phyloP scores from a whole-genome alignment of 2,329 filamentous ascomycete species.

The Delphinella strobiligena region DNA sequence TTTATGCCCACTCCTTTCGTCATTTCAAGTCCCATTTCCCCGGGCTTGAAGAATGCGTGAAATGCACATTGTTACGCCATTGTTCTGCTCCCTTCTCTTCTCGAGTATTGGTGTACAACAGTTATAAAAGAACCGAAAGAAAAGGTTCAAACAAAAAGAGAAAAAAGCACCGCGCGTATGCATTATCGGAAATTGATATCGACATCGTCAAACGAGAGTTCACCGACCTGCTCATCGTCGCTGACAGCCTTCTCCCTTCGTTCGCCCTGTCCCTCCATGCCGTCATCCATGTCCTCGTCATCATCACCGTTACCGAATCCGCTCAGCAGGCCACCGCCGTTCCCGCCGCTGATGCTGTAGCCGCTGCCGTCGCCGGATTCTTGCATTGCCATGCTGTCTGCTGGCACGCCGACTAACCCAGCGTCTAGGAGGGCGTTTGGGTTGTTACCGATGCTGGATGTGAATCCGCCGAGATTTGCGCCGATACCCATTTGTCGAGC shows the following conservation, averaged over 20 bases:
- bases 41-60: too few species aligned
- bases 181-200: constrained; percentile 47
- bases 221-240: constrained; percentile 55
- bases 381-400: constrained; percentile 21
- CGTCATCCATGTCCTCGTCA: constrained; percentile 84
- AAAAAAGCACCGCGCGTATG: constrained; percentile 1
- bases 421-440: constrained; percentile 62
- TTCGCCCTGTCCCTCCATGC: constrained; percentile 51
- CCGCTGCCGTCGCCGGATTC: constrained; percentile 21
- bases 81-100: too few species aligned
- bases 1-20: too few species aligned
- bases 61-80: too few species aligned
- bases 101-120: too few species aligned
- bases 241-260: constrained; percentile 32
- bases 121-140: too few species aligned
- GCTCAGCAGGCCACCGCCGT: constrained; percentile 39
- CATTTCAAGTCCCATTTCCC: too few species aligned
- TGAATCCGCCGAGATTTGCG: constrained; percentile 25
- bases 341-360: constrained; percentile 19
- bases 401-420: constrained; percentile 53
- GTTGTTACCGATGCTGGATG: too few species aligned
- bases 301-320: constrained; percentile 94
- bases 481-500: constrained; percentile 41
- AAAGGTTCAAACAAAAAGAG: too few species aligned
- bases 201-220: constrained; percentile 49